Evolutionary conservation across 768 basidiomycete species (phyloP), one percentile per base, ranked within the genome.

Genomic region (Stropharia rugosoannulata): DNA sequence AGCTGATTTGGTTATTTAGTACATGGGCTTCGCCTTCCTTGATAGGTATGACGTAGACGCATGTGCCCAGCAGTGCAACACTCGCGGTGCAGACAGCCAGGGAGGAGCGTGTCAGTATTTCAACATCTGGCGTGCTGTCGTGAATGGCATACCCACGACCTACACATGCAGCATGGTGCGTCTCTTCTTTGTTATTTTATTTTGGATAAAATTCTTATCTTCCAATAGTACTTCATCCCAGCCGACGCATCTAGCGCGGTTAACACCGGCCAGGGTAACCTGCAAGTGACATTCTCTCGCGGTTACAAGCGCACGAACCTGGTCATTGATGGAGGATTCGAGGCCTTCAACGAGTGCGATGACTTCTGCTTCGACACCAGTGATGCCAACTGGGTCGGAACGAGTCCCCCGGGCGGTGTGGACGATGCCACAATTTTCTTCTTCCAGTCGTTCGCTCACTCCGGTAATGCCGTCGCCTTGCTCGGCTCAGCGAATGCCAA

Each of bases 391-490:
- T 80, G 79, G 79, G 55, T 66, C 49, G 78, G 74, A 2, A 69
- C 65, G 3, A 69, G 67, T 36, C 62, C 72, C 0, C n/a, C 46
- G 0, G 70, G 68, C 4, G 79, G 78, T 6, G 57, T 58, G 22
- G 55, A 67, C 42, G 78, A 80, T 49, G 77, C 79, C 7, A 64
- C 70, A 3, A 67, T 79, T 60, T 76, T 78, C 67, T 66, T 72
- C 66, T 75, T 69, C 62, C 37, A 45, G 2, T 59, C 64, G 0
- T 79, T 73, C 59, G 70, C 77, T 8, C 75, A 73, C 51, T 62
- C 68, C 9, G 79, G 79, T 0, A 52, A 61, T 46, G 67, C 70
- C 4, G 68, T 71, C 19, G 79, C 54, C 2, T 60, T 78, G 6
- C 66, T 80, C 4, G 79, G 79, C 9, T 73, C 75, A 6, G 76